phyloP scores from a whole-genome alignment of 2,329 filamentous ascomycete species.

The Uncinocarpus reesii region DNA sequence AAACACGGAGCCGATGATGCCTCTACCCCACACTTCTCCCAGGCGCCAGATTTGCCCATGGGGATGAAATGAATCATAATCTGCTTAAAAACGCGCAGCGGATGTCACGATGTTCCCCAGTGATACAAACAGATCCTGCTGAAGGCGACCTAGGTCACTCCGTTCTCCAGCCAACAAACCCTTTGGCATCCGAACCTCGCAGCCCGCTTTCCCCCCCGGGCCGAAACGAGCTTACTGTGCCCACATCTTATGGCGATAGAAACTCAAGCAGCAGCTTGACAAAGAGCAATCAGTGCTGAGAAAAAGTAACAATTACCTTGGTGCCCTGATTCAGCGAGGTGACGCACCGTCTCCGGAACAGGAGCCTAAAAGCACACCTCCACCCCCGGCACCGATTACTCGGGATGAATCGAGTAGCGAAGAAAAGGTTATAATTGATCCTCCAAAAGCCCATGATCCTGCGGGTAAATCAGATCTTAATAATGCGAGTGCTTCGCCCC shows the following conservation, averaged over 20 bases:
- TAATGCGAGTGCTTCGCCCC: conserved; percentile 20
- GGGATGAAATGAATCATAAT: conserved; percentile 41
- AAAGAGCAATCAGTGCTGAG: conserved; percentile 26
- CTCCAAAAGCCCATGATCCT: background rate
- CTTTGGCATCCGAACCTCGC: background rate
- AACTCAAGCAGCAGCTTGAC: conserved; percentile 12
- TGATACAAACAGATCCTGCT: conserved; percentile 14
- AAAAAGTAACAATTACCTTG: conserved; percentile 33
- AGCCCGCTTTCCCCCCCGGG: background rate
- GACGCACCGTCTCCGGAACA: conserved; percentile 3
- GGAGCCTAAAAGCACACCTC: background rate
- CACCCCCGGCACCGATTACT: conserved; percentile 18
- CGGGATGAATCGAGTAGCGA: conserved; percentile 9
- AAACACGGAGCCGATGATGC: conserved; percentile 38
- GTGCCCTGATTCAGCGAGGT: conserved; percentile 30
- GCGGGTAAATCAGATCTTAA: background rate
- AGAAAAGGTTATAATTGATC: background rate
- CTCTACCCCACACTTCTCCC: conserved; percentile 45
- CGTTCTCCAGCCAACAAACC: background rate
- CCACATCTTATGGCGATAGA: background rate
- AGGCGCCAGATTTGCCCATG: conserved; percentile 33
- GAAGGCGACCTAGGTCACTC: conserved; percentile 6
- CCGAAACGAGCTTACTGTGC: conserved; percentile 4
- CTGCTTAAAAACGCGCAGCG: conserved; percentile 48
- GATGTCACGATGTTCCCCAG: conserved; percentile 47